Conservation (phyloP, 1,284 basidiomycete genomes). For the Somion occarium region DNA sequence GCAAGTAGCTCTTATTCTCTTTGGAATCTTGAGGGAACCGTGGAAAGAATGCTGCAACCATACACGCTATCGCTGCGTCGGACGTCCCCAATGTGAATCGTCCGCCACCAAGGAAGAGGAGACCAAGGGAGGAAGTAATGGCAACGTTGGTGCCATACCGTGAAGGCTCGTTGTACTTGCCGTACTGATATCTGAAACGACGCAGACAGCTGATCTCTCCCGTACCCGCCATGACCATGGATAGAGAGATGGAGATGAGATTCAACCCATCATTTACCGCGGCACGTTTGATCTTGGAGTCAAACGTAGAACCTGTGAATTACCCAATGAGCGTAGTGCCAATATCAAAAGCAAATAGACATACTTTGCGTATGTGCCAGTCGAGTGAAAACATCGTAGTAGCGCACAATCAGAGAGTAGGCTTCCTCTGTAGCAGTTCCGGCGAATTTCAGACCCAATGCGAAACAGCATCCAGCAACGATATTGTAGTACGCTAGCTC, state of each 20-base stretch:
- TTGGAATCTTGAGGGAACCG: conserved; percentile 74
- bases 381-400: conserved; percentile 76
- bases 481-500: conserved; percentile 90
- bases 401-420: conserved; percentile 75
- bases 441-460: conserved; percentile 88
- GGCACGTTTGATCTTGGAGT: conserved; percentile 80
- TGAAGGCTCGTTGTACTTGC: conserved; percentile 78
- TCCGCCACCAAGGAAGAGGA: conserved; percentile 93
- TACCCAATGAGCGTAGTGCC: background rate
- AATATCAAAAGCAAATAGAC: conserved; percentile 21
- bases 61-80: conserved; percentile 85
- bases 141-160: conserved; percentile 91
- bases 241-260: conserved; percentile 79
- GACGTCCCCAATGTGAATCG: conserved; percentile 91
- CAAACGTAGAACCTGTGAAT: conserved; percentile 66
- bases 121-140: conserved; percentile 86
- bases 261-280: conserved; percentile 88
- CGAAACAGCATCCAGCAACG: conserved; percentile 87
- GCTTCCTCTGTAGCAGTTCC: conserved; percentile 88
- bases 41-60: conserved; percentile 91
- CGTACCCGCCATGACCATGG: conserved; percentile 94
- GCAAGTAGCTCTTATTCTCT: conserved; percentile 90
- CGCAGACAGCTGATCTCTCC: conserved; percentile 90
- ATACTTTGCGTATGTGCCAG: conserved; percentile 60
- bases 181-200: conserved; percentile 87